Evolutionary conservation across 108 stramenopile species (phyloP).

Genomic region (Thalassiosira profunda): DNA sequence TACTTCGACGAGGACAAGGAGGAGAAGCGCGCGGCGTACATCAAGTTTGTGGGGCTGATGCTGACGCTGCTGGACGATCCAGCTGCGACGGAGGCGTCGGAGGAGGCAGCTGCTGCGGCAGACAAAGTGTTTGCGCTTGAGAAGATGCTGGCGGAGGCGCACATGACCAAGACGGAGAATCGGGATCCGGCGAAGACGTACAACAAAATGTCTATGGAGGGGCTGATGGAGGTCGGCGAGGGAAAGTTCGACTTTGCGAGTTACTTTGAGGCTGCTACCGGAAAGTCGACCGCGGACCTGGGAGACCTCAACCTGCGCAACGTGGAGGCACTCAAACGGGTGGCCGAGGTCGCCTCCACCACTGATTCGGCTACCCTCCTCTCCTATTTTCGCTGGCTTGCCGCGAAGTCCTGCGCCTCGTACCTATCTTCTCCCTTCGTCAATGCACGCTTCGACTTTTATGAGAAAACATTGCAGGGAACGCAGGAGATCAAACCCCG

Average conservation of each 20-base stretch:
- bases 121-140: conserved; percentile 60
- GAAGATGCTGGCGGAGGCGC: conserved; percentile 55
- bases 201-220: conserved; percentile 68
- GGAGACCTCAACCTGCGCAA: conserved; percentile 80
- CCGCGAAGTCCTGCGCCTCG: conserved; percentile 53
- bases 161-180: conserved; percentile 86
- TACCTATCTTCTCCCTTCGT: conserved; percentile 68
- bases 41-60: conserved; percentile 59
- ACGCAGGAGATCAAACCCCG: conserved; percentile 76
- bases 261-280: conserved; percentile 54
- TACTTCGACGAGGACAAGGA: conserved; percentile 89
- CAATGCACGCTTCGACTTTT: conserved; percentile 74
- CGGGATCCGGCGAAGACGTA: conserved; percentile 77
- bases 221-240: conserved; percentile 22
- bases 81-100: conserved; percentile 15
- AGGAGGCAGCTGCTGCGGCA: conserved; percentile 24
- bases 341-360: conserved; percentile 47
- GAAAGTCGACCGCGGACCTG: conserved; percentile 37
- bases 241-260: conserved; percentile 57
- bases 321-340: conserved; percentile 49
- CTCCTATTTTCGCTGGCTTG: conserved; percentile 63
- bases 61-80: conserved; percentile 54
- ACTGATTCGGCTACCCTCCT: conserved; percentile 38
- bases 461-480: conserved; percentile 63
- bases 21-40: conserved; percentile 65